Conservation (phyloP, 2,329 filamentous ascomycete genomes). For the Ceratocystiopsis sp. region DNA sequence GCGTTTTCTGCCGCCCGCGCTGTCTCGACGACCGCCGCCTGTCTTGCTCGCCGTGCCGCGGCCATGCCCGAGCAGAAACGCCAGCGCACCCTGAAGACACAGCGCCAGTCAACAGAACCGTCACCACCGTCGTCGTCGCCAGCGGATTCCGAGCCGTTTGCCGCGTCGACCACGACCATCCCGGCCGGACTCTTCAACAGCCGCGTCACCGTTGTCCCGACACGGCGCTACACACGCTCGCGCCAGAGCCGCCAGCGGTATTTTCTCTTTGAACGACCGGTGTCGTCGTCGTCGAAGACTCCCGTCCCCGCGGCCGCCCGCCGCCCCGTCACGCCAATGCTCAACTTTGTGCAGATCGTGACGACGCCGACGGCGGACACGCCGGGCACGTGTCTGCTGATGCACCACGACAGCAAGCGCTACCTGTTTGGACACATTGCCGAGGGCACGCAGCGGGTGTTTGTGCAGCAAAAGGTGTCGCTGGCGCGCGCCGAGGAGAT, state of each 20-base stretch:
- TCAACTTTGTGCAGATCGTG: conserved; percentile 55
- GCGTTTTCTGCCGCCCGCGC: no score
- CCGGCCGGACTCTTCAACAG: not conserved
- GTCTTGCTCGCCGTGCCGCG: no score
- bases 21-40: no score
- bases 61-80: not conserved
- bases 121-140: no score
- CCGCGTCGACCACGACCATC: not conserved
- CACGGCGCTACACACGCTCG: not conserved
- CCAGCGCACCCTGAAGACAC: not conserved
- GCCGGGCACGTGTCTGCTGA: conserved; percentile 55
- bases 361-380: conserved; percentile 80
- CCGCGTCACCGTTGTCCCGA: not conserved
- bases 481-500: conserved; percentile 54
- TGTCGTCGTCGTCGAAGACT: no score
- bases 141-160: not conserved
- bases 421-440: conserved; percentile 73
- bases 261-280: not conserved
- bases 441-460: conserved; percentile 71
- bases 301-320: no score
- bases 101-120: not conserved
- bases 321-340: conserved; percentile 33
- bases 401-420: conserved; percentile 66
- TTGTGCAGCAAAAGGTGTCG: conserved; percentile 48
- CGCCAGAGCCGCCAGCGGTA: not conserved